Evolutionary conservation across 2,329 filamentous ascomycete genomes (phyloP).

Genomic region (Talaromyces sp.): DNA sequence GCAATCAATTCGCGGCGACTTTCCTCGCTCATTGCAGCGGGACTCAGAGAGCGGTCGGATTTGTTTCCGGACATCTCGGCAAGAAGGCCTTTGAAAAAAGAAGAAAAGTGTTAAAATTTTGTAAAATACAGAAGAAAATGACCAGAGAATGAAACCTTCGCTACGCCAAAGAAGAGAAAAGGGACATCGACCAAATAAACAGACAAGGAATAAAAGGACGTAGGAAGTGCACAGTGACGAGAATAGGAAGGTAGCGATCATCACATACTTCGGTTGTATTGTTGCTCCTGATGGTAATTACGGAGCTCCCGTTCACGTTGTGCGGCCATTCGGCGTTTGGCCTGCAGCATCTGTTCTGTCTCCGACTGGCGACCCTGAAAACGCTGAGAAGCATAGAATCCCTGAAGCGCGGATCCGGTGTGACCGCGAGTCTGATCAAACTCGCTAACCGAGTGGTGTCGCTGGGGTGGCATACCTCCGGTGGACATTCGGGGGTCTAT

Average conservation of each 20-base stretch:
- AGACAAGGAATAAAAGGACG: slow-evolving; percentile 24
- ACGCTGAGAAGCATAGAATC: slow-evolving; percentile 90
- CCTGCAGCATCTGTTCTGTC: slow-evolving; percentile 98
- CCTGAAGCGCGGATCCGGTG: slow-evolving; percentile 76
- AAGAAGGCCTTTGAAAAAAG: slow-evolving; percentile 55
- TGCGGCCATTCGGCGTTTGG: slow-evolving; percentile 97
- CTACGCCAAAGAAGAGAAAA: slow-evolving; percentile 29
- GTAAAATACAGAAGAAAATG: slow-evolving; percentile 38
- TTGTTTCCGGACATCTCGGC: slow-evolving; percentile 71
- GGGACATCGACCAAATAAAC: slow-evolving; percentile 36
- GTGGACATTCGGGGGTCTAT: slow-evolving; percentile 68
- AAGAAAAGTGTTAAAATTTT: slow-evolving; percentile 42
- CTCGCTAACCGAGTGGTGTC: slow-evolving; percentile 81
- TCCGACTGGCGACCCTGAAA: slow-evolving; percentile 86
- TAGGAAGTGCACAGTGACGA: slow-evolving; percentile 13
- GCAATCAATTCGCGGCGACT: slow-evolving; percentile 94
- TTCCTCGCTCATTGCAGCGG: slow-evolving; percentile 85
- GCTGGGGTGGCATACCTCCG: slow-evolving; percentile 59
- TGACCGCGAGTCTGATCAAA: slow-evolving; percentile 69
- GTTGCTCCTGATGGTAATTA: slow-evolving; percentile 99
- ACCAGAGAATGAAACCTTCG: slow-evolving; percentile 36
- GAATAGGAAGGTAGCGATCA: slow-evolving; percentile 33
- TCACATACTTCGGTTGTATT: slow-evolving; percentile 93
- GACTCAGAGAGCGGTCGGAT: slow-evolving; percentile 80
- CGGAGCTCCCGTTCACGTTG: slow-evolving; percentile 98